Evolutionary conservation across 2,329 filamentous ascomycete genomes (phyloP), one percentile per base, ranked within the genome.

Genomic region (Aureobasidium leucospermi): DNA sequence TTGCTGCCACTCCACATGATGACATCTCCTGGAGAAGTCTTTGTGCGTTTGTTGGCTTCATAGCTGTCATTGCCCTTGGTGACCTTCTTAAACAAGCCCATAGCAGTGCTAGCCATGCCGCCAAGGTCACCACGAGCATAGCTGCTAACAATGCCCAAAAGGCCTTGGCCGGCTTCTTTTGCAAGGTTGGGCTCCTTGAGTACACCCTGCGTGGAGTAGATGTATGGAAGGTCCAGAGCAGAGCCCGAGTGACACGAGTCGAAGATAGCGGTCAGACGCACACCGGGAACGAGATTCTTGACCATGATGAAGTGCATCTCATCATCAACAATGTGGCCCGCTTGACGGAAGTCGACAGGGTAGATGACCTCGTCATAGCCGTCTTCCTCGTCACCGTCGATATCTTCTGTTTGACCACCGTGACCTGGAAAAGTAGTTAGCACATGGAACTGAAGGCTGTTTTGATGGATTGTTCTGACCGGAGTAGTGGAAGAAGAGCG

Each of bases 1-100:
- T 96, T 96, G 77, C 90, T 95, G 60, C 94, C 94, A 62, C 90
- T 96, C 88, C 92, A 96, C 89, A 96, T 96, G 71, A 99, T 85
- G 34, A 99, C 94, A 74, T 99, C 94, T 42, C 94, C 94, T 1
- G 92, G 87, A 58, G 88, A 94, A 15, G 94, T 97, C 78, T 95
- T 95, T 43, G 93, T 97, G 65, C 88, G 83, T 71, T 90, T 81
- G 63, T 92, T 89, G 71, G 85, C 86, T 75, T 95, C 82, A 73
- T 91, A 87, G 16, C 87, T 86, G 38, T 87, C 84, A 65, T 94
- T 86, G 65, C 92, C 92, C 62, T 78, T 83, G 23, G 89, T 88
- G 16, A 90, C 91, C 71, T 91, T 89, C 79, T 96, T 96, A 75
- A 95, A 85, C 69, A 97, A 83, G 47, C 85, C 85, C 71, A 93